Conservation (phyloP, 768 basidiomycete species). For the Phlebiopsis gigantea region DNA sequence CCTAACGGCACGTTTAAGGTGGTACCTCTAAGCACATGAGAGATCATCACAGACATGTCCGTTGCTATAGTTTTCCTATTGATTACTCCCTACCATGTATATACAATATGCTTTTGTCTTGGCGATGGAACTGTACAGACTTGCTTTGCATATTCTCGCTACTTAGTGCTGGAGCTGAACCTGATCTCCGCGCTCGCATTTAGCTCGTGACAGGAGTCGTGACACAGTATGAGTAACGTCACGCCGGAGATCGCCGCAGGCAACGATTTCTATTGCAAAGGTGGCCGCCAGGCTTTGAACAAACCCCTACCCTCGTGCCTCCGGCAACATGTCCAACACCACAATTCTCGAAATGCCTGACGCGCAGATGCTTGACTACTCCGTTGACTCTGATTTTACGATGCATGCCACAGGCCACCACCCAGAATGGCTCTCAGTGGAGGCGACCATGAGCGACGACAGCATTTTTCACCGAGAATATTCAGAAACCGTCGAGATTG, state of each 20-base stretch:
- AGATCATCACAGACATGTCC: too few species aligned
- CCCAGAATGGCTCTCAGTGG: conserved; percentile 10
- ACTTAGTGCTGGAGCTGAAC: too few species aligned
- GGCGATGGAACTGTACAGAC: too few species aligned
- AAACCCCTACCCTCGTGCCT: background rate
- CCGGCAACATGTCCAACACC: conserved; percentile 9
- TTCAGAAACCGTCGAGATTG: conserved; percentile 15
- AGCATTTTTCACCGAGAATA: background rate
- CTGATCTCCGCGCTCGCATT: too few species aligned
- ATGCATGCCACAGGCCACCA: conserved; percentile 10
- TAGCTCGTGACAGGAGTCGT: background rate
- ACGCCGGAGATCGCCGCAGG: background rate
- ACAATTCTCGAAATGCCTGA: conserved; percentile 14
- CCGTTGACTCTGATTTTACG: conserved; percentile 11
- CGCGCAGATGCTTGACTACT: conserved; percentile 14
- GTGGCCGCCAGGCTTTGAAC: background rate
- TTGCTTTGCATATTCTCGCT: too few species aligned
- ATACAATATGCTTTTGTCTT: too few species aligned
- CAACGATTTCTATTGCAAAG: background rate
- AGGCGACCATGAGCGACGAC: conserved; percentile 15
- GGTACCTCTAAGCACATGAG: conserved; percentile 3
- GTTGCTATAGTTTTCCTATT: too few species aligned
- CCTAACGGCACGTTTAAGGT: conserved; percentile 34
- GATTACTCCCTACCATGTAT: too few species aligned
- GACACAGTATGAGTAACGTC: background rate